Conservation (phyloP, 2,329 filamentous ascomycete species). For the Pyricularia sp. region DNA sequence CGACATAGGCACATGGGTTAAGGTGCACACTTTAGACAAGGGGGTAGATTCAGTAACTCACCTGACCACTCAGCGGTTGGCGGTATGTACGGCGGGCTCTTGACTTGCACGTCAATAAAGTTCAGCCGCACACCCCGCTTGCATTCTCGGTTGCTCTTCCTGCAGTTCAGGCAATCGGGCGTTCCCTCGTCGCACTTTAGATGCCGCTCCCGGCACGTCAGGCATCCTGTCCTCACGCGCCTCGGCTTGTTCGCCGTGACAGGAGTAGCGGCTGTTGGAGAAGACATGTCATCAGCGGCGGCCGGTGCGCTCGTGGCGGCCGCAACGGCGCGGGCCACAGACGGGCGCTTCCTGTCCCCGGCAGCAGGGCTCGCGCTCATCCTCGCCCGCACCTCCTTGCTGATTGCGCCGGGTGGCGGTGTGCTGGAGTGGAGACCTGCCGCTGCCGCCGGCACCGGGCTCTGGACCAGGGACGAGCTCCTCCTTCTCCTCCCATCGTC, state of each 20-base stretch:
- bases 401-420: background rate
- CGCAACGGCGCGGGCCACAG: background rate
- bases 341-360: slow-evolving; percentile 9
- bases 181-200: slow-evolving; percentile 79
- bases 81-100: slow-evolving; percentile 54
- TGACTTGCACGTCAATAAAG: slow-evolving; percentile 77
- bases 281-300: background rate
- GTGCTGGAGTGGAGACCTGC: background rate
- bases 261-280: slow-evolving; percentile 1
- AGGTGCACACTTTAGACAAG: background rate
- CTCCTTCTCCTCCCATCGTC: slow-evolving; percentile 9
- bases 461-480: slow-evolving; percentile 7
- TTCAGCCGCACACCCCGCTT: slow-evolving; percentile 81
- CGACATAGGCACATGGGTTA: background rate
- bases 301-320: slow-evolving; percentile 1
- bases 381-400: background rate
- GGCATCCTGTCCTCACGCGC: slow-evolving; percentile 78
- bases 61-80: slow-evolving; percentile 57
- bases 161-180: slow-evolving; percentile 65
- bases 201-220: slow-evolving; percentile 84
- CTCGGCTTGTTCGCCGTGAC: slow-evolving; percentile 53
- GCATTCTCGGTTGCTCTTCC: slow-evolving; percentile 77
- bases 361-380: background rate
- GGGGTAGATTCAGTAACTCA: slow-evolving; percentile 19
- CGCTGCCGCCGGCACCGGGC: background rate